Evolutionary conservation across 2,329 filamentous ascomycete genomes (phyloP).

Genomic region (Ceratocystis variospora): DNA sequence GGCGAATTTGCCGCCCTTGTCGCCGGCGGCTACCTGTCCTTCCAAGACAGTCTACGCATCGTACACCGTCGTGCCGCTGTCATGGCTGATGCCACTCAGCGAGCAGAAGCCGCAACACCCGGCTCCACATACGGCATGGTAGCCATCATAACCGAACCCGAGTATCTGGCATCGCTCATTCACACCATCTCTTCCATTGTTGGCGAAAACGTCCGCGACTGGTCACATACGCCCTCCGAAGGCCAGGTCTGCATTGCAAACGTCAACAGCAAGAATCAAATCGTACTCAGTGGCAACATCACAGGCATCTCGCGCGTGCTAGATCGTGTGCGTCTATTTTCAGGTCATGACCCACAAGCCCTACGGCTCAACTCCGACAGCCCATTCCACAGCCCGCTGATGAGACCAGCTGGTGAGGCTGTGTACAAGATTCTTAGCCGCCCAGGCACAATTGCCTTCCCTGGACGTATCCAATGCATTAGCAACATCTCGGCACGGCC

Average conservation of each 20-base stretch:
- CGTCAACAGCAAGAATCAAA: slow-evolving; percentile 91
- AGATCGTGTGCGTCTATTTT: slow-evolving; percentile 74
- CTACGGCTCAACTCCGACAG: slow-evolving; percentile 76
- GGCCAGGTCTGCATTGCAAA: slow-evolving; percentile 76
- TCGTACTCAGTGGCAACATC: slow-evolving; percentile 80
- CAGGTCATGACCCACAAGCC: slow-evolving; percentile 78
- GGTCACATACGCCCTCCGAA: slow-evolving; percentile 50
- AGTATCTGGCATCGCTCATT: slow-evolving; percentile 56
- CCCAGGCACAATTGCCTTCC: slow-evolving; percentile 57
- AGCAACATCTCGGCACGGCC: slow-evolving; percentile 76
- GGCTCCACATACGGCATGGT: slow-evolving; percentile 82
- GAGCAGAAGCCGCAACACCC: slow-evolving; percentile 51
- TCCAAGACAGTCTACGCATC: slow-evolving; percentile 63
- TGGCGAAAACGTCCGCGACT: slow-evolving; percentile 38
- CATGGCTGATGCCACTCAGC: slow-evolving; percentile 63
- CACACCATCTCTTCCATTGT: slow-evolving; percentile 51
- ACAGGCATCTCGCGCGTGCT: slow-evolving; percentile 68
- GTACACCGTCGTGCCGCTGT: slow-evolving; percentile 65
- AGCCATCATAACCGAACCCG: slow-evolving; percentile 74
- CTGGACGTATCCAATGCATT: slow-evolving; percentile 60
- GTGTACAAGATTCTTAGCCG: slow-evolving; percentile 56
- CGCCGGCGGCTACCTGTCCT: slow-evolving; percentile 64
- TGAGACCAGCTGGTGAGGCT: slow-evolving; percentile 66
- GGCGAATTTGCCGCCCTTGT: slow-evolving; percentile 89
- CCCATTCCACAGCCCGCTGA: slow-evolving; percentile 83